These are phyloP conservation scores for Babesia ovata DNA, from an alignment of 169 alveolate species.

Conservation along the genomic window DNA sequence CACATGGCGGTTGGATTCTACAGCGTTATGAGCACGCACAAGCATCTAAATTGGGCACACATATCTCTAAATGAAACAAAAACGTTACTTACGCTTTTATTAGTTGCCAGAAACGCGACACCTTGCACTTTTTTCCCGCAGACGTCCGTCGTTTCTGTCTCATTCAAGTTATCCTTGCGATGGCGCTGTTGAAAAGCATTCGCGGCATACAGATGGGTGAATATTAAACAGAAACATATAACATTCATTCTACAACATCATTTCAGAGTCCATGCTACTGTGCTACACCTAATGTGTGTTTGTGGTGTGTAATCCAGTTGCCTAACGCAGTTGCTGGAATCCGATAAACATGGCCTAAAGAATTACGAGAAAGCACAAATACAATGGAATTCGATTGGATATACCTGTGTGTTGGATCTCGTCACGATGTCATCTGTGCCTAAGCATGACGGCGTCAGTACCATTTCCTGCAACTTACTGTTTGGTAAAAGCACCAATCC, in stretches of 20 bases:
- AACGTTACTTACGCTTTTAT: not conserved
- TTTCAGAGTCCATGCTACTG: no score
- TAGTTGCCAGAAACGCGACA: slow-evolving; percentile 1
- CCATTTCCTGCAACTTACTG: no score
- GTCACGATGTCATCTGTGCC: no score
- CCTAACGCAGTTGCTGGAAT: not conserved
- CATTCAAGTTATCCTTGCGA: slow-evolving; percentile 12
- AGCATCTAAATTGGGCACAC: not conserved
- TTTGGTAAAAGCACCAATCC: no score
- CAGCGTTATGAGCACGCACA: not conserved
- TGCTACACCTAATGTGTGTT: not conserved
- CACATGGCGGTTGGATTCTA: slow-evolving; percentile 21
- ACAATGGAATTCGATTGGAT: no score
- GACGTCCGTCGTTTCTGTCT: not conserved
- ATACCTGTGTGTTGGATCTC: no score
- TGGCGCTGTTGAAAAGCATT: slow-evolving; percentile 18
- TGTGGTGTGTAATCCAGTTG: slow-evolving; percentile 24
- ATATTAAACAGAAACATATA: not conserved
- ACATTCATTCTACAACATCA: slow-evolving; percentile 2
- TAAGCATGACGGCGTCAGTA: no score
- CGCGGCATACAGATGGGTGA: not conserved
- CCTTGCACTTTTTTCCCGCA: slow-evolving; percentile 25
- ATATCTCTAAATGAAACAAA: not conserved
- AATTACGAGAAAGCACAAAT: not conserved
- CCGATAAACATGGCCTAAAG: not conserved